These are phyloP conservation scores for Arthrobotrys entomopaga DNA, from an alignment of 2,329 filamentous ascomycete genomes.

Conservation along the genomic window DNA sequence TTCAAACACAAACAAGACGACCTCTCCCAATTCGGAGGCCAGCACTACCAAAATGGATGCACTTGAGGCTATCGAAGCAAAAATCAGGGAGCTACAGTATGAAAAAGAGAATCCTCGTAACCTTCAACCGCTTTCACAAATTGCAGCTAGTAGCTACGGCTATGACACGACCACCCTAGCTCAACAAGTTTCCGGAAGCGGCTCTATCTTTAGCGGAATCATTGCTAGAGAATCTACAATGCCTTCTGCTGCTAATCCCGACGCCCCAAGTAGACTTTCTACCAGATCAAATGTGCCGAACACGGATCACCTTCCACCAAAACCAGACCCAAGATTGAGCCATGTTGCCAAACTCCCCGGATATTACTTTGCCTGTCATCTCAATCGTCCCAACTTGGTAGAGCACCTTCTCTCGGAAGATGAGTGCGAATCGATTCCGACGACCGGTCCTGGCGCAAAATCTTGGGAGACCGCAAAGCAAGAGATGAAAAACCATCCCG, in stretches of 20 bases:
- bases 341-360: slow-evolving; percentile 3
- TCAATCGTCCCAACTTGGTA: slow-evolving; percentile 23
- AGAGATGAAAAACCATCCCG: slow-evolving; percentile 21
- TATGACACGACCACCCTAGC: neutral
- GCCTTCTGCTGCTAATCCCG: neutral
- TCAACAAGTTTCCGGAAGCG: neutral
- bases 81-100: slow-evolving; percentile 34
- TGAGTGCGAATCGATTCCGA: slow-evolving; percentile 20
- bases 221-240: neutral
- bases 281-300: neutral
- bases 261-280: neutral
- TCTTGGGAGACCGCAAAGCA: slow-evolving; percentile 34
- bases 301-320: neutral
- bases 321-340: neutral
- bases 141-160: slow-evolving; percentile 9
- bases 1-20: neutral
- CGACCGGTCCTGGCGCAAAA: slow-evolving; percentile 36
- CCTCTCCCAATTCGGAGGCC: neutral
- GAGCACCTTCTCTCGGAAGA: slow-evolving; percentile 18
- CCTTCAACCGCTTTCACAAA: slow-evolving; percentile 23
- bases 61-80: slow-evolving; percentile 35
- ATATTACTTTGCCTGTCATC: slow-evolving; percentile 22
- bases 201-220: neutral
- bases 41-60: neutral
- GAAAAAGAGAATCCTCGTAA: slow-evolving; percentile 50